Evolutionary conservation across 805 yeast genomes (phyloP).

Genomic region (Phaffomyces opuntiae): DNA sequence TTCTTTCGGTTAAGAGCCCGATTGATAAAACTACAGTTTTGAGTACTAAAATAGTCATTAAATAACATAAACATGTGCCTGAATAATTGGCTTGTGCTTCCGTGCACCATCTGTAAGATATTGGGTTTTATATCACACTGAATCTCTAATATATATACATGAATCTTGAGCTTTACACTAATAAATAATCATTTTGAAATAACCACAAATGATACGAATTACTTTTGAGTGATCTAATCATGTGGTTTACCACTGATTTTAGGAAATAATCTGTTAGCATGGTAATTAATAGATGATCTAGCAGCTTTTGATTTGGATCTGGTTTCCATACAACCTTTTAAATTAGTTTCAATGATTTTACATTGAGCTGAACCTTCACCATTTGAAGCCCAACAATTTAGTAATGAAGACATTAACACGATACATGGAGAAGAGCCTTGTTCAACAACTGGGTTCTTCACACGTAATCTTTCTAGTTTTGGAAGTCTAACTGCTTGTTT

Average conservation of each 20-base stretch:
- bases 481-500: conserved; percentile 47
- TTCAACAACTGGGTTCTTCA: conserved; percentile 53
- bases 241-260: conserved; percentile 45
- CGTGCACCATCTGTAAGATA: too few relatives aligned
- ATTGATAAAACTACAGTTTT: too few relatives aligned
- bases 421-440: conserved; percentile 65
- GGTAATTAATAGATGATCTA: conserved; percentile 43
- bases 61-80: conserved; percentile 3
- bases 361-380: conserved; percentile 76
- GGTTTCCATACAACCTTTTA: conserved; percentile 65
- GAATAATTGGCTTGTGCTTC: too few relatives aligned
- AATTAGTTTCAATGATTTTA: conserved; percentile 53
- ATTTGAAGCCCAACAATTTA: conserved; percentile 95
- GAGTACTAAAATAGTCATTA: conserved; percentile 1
- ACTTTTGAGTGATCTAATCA: conserved; percentile 18
- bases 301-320: conserved; percentile 22
- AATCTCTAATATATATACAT: not conserved
- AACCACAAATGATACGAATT: not conserved
- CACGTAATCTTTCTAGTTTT: conserved; percentile 66
- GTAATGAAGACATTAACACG: conserved; percentile 74
- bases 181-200: not conserved
- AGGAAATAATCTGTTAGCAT: conserved; percentile 43
- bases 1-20: not conserved
- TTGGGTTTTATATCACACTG: too few relatives aligned
- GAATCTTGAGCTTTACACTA: not conserved